Conservation (phyloP, 768 basidiomycete genomes). For the Leccinum rimulosum region DNA sequence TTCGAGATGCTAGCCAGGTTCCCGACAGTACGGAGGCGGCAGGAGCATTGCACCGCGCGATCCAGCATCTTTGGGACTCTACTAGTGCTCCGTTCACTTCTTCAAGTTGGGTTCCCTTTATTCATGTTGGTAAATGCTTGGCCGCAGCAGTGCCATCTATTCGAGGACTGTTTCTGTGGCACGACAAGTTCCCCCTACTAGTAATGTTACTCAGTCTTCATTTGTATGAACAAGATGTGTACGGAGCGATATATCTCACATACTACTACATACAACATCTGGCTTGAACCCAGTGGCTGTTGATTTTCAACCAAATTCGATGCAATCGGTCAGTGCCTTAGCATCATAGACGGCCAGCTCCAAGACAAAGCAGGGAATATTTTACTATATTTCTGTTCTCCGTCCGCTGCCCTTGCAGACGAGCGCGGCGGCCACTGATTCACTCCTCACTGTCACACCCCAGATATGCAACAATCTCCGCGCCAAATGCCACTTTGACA, state of each 20-base stretch:
- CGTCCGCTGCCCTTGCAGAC: slow-evolving; percentile 72
- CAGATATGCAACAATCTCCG: slow-evolving; percentile 90
- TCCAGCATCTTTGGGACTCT: background rate
- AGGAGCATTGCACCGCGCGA: background rate
- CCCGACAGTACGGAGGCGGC: background rate
- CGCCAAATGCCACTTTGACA: slow-evolving; percentile 65
- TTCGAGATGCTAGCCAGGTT: background rate
- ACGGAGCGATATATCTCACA: too few relatives aligned
- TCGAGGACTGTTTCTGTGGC: too few relatives aligned
- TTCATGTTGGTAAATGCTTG: background rate
- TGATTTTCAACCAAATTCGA: too few relatives aligned
- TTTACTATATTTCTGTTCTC: slow-evolving; percentile 86
- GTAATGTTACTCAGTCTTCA: too few relatives aligned
- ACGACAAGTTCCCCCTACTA: too few relatives aligned
- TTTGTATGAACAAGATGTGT: too few relatives aligned
- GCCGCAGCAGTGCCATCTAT: too few relatives aligned
- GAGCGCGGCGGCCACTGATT: slow-evolving; percentile 33
- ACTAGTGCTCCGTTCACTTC: background rate
- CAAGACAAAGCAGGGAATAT: slow-evolving; percentile 46
- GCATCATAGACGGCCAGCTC: too few relatives aligned
- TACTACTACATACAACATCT: too few relatives aligned
- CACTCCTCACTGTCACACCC: slow-evolving; percentile 66
- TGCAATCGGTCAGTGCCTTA: too few relatives aligned
- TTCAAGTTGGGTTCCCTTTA: background rate
- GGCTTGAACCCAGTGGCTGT: too few relatives aligned